Conservation (phyloP, 2,329 filamentous ascomycete species). For the Fusarium staphyleae region DNA sequence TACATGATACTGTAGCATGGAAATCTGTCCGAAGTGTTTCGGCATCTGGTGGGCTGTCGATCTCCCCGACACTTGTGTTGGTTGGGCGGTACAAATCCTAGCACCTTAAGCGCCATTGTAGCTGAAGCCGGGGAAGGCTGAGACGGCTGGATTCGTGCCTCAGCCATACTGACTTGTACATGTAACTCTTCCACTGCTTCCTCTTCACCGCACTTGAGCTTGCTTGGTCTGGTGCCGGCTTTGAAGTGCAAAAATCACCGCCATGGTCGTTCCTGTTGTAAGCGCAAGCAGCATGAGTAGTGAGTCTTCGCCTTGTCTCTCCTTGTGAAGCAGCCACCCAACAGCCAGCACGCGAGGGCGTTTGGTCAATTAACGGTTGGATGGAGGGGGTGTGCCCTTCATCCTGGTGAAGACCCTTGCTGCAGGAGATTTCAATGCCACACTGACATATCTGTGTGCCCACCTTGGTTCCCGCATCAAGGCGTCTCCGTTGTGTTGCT, state of each 20-base stretch:
- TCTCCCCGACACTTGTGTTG: background rate
- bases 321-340: background rate
- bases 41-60: background rate
- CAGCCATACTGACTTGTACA: background rate
- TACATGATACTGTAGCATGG: no score
- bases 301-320: background rate
- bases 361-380: constrained; percentile 14
- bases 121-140: background rate
- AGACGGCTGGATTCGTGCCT: background rate
- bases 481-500: constrained; percentile 17
- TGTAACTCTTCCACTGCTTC: background rate
- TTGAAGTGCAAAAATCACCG: background rate
- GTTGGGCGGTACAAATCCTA: background rate
- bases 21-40: background rate
- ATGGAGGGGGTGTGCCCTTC: constrained; percentile 2
- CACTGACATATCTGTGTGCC: constrained; percentile 8
- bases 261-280: constrained; percentile 1
- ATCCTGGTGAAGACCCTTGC: constrained; percentile 24
- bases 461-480: constrained; percentile 10
- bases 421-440: constrained; percentile 24
- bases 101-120: constrained; percentile 1
- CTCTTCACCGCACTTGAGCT: background rate
- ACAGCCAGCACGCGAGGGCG: background rate
- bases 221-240: background rate
- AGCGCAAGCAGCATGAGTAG: constrained; percentile 3